Conservation (phyloP, 495 filamentous ascomycete genomes). For the Astrothelium macrocarpum region DNA sequence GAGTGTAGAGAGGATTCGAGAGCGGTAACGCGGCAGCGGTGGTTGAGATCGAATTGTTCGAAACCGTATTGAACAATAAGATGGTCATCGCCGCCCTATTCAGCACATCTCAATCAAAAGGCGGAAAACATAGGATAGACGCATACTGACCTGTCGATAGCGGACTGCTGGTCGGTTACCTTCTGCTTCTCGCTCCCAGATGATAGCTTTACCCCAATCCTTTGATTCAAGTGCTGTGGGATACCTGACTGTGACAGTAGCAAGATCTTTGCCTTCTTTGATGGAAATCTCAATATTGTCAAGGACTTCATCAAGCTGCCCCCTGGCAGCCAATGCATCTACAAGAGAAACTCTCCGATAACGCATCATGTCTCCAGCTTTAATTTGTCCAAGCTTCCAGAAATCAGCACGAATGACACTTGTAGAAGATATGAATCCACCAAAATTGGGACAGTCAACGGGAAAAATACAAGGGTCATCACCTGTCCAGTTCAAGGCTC, state of each 20-base stretch:
- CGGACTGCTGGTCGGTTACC: conserved; percentile 36
- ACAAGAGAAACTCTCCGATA: conserved; percentile 39
- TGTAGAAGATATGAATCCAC: conserved; percentile 46
- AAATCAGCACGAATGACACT: conserved; percentile 46
- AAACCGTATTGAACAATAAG: conserved; percentile 47
- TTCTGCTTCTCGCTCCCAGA: conserved; percentile 33
- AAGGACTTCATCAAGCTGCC: conserved; percentile 33
- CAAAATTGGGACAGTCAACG: conserved; percentile 49
- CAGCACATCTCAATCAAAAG: neutral
- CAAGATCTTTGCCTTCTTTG: conserved; percentile 22
- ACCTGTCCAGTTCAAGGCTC: conserved; percentile 48
- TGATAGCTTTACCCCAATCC: conserved; percentile 30
- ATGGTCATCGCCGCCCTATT: conserved; percentile 46
- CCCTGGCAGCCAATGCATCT: conserved; percentile 34
- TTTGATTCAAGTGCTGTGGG: conserved; percentile 8
- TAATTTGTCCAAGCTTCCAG: conserved; percentile 53
- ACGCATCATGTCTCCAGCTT: conserved; percentile 46
- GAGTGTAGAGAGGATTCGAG: conserved; percentile 36
- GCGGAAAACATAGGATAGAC: neutral
- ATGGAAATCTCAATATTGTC: conserved; percentile 19
- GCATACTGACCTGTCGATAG: conserved; percentile 39
- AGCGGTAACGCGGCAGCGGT: conserved; percentile 41
- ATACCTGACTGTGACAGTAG: conserved; percentile 10
- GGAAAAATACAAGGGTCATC: conserved; percentile 51
- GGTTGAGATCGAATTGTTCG: conserved; percentile 41